Percentiles rank a stretch among this genome's conserved stretches.
Evolutionary conservation across 1,284 basidiomycete species (phyloP).

Genomic region (Leccinum subspadiceum): DNA sequence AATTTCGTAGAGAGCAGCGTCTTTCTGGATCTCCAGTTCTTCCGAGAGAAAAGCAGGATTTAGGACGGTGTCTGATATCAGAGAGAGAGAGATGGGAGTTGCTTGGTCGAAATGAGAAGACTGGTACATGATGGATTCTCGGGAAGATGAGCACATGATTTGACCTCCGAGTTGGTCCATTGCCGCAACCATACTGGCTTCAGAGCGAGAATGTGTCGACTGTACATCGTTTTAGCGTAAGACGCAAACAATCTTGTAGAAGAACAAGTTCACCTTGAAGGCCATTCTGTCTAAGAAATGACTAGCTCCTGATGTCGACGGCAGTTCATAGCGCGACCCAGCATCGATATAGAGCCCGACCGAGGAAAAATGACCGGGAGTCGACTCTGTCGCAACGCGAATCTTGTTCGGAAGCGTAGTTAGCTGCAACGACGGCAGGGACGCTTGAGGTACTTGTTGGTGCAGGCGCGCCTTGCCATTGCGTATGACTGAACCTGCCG

Average conservation of each 20-base stretch:
- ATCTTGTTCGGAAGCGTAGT: constrained; percentile 92
- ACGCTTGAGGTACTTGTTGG: constrained; percentile 23
- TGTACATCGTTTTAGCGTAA: constrained; percentile 28
- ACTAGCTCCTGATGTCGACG: constrained; percentile 76
- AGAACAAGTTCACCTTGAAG: constrained; percentile 73
- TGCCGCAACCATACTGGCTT: constrained; percentile 77
- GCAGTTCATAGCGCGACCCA: constrained; percentile 88
- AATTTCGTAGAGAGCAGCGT: constrained; percentile 92
- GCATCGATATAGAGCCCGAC: constrained; percentile 94
- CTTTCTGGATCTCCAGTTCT: constrained; percentile 83
- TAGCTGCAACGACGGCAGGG: constrained; percentile 47
- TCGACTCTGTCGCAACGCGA: constrained; percentile 87
- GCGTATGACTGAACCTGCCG: constrained; percentile 21
- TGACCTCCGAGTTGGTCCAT: constrained; percentile 91
- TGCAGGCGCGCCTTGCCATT: constrained; percentile 23
- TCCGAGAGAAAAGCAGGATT: constrained; percentile 76
- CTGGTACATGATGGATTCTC: constrained; percentile 98
- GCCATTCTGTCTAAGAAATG: constrained; percentile 95
- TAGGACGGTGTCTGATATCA: constrained; percentile 90
- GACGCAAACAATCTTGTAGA: constrained; percentile 4
- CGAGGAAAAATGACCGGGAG: constrained; percentile 93
- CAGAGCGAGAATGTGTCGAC: constrained; percentile 60
- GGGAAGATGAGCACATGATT: constrained; percentile 87
- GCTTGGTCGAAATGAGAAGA: constrained; percentile 90
- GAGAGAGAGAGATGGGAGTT: constrained; percentile 78